These are phyloP conservation scores for Ramaria rubella DNA, from an alignment of 768 basidiomycete species.

Conservation along the genomic window DNA sequence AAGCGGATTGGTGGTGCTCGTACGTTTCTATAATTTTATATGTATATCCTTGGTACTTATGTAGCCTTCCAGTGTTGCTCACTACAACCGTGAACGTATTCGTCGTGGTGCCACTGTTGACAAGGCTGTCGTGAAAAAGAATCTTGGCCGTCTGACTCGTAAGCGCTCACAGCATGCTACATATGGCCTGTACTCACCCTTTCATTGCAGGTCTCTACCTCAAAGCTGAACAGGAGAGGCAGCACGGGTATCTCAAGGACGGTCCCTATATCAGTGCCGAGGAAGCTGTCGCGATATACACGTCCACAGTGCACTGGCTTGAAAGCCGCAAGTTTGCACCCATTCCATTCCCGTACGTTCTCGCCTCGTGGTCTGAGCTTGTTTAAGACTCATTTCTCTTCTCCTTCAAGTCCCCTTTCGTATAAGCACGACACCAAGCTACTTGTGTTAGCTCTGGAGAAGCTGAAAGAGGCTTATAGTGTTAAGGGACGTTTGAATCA, in stretches of 20 bases:
- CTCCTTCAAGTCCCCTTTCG: constrained; percentile 63
- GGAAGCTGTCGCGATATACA: constrained; percentile 98
- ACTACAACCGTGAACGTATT: constrained; percentile 97
- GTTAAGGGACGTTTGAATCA: constrained; percentile 98
- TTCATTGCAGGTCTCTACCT: constrained; percentile 64
- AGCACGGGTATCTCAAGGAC: constrained; percentile 98
- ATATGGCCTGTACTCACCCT: constrained; percentile 11
- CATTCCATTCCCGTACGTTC: constrained; percentile 89
- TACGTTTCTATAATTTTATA: constrained; percentile 30
- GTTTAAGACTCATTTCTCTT: background rate
- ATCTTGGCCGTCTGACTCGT: constrained; percentile 95
- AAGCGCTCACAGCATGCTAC: constrained; percentile 16
- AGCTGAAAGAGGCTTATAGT: constrained; percentile 97
- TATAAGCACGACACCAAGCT: constrained; percentile 99
- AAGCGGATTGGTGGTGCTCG: constrained; percentile 99
- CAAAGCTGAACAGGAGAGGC: constrained; percentile 98
- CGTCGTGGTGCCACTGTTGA: constrained; percentile 94
- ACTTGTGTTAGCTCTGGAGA: constrained; percentile 92
- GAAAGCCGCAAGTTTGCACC: constrained; percentile 97
- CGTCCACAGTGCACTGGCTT: constrained; percentile 97
- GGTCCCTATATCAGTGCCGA: constrained; percentile 99
- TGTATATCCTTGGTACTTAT: background rate
- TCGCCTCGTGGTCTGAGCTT: background rate
- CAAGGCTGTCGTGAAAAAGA: constrained; percentile 99
- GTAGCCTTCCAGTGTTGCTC: constrained; percentile 60